Evolutionary conservation across 1,284 basidiomycete genomes (phyloP), one percentile per base, ranked within the genome.

Genomic region (Butyriboletus appendiculatus): DNA sequence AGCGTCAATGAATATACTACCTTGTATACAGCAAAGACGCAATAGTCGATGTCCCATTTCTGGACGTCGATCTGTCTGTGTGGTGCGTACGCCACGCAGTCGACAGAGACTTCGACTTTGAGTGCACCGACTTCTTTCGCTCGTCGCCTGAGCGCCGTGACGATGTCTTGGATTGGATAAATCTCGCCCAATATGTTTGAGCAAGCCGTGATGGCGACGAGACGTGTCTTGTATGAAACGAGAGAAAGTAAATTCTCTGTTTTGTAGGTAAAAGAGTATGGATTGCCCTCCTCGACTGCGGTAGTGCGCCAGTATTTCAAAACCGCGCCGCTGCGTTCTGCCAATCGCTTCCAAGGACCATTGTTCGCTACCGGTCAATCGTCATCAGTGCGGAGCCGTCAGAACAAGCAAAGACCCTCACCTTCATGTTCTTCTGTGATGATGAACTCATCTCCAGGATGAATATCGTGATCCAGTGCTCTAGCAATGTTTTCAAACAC

Each of bases 21-120:
- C 80, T 92, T 92, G 76, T 92, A 92, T 59, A 85, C 79, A 2
- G 86, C 84, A 67, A 90, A 86, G 50, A 85, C 81, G 44, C 79
- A 81, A 63, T 84, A 89, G 61, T 92, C 88, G 34, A 89, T 78
- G 51, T 89, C 87, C 90, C 88, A 91, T 43, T 77, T 82, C 57
- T 77, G 79, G 5, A 90, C 88, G 60, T 88, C 81, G 20, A 92
- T 81, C 46, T 73, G 70, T 10, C 88, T 75, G 63, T 92, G 89
- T 1, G 90, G 89, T 5, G 88, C 87, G 61, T 88, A 92, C 4
- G 89, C 88, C 1, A 92, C 90, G 57, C 88, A 90, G 62, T 92
- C 90, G 1, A 92, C 77, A 1, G 77, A 80, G 40, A 89, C 73
- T 68, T 89, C 80, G 42, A 90, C 66, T 67, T 87, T 85, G 47